Evolutionary conservation across 2,329 filamentous ascomycete genomes (phyloP).

Genomic region (Fusarium sp.): DNA sequence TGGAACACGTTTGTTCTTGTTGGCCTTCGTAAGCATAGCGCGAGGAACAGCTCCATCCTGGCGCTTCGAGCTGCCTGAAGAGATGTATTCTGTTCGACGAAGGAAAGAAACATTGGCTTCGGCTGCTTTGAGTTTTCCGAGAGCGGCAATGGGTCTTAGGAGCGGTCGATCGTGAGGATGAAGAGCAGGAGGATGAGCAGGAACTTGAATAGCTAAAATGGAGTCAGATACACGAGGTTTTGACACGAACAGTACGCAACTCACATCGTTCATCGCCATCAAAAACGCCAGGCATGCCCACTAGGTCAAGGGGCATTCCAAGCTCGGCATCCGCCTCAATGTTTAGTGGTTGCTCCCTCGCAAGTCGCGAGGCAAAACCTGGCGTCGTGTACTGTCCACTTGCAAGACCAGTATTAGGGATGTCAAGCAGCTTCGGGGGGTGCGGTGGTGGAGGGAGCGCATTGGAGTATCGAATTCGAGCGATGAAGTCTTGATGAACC

Average conservation of each 20-base stretch:
- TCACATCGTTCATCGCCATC: conserved; percentile 93
- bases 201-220: conserved; percentile 81
- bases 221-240: conserved; percentile 16
- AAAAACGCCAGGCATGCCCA: conserved; percentile 94
- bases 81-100: conserved; percentile 95
- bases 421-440: conserved; percentile 95
- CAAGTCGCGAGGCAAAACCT: conserved; percentile 88
- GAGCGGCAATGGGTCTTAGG: conserved; percentile 82
- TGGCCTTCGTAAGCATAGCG: conserved; percentile 51
- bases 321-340: conserved; percentile 98
- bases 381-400: conserved; percentile 91
- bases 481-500: conserved; percentile 95
- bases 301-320: conserved; percentile 95
- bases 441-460: conserved; percentile 92
- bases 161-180: conserved; percentile 88
- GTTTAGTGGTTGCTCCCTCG: conserved; percentile 91
- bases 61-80: conserved; percentile 67
- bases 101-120: conserved; percentile 91
- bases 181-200: conserved; percentile 74
- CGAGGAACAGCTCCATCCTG: conserved; percentile 58
- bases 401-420: conserved; percentile 90
- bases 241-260: neutral
- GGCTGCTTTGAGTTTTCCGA: conserved; percentile 84
- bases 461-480: conserved; percentile 95
- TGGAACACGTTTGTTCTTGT: conserved; percentile 60